Evolutionary conservation across 116 monocot genomes (phyloP).

Genomic region (Cymodocea nodosa): DNA sequence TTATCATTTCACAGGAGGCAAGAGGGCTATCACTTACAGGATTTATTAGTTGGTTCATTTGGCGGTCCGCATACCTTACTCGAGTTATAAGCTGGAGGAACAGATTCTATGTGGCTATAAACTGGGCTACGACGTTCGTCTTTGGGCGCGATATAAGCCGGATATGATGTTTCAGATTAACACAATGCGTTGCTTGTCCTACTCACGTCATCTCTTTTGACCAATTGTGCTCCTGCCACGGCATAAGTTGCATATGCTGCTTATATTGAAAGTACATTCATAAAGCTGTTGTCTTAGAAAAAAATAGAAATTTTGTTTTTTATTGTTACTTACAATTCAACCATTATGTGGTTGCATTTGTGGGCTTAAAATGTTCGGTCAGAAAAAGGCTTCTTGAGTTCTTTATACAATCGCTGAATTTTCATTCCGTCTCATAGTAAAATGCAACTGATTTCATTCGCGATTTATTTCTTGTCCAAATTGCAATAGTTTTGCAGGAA

Average conservation of each 20-base stretch:
- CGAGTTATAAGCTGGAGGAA: slow-evolving; percentile 89
- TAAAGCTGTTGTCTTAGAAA: too few species aligned
- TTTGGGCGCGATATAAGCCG: slow-evolving; percentile 77
- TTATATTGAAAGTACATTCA: too few species aligned
- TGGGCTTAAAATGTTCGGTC: too few species aligned
- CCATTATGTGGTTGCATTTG: too few species aligned
- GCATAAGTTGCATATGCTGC: slow-evolving; percentile 41
- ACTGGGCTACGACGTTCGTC: slow-evolving; percentile 73
- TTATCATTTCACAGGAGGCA: slow-evolving; percentile 25
- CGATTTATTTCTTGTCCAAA: too few species aligned
- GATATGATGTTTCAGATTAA: slow-evolving; percentile 12
- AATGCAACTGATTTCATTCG: too few species aligned
- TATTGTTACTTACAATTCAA: too few species aligned
- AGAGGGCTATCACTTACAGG: slow-evolving; percentile 59
- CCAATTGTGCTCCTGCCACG: slow-evolving; percentile 26
- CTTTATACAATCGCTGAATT: too few species aligned
- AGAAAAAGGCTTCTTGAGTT: too few species aligned
- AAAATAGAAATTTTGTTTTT: too few species aligned
- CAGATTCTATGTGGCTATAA: slow-evolving; percentile 64
- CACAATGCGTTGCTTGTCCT: slow-evolving; percentile 22
- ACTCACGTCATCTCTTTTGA: slow-evolving; percentile 27
- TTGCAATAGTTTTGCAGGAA: too few species aligned
- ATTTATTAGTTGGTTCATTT: slow-evolving; percentile 66
- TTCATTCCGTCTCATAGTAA: too few species aligned
- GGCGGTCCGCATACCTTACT: slow-evolving; percentile 69